phyloP scores from a whole-genome alignment of 768 basidiomycete species.

The Hemileccinum rubropunctum region DNA sequence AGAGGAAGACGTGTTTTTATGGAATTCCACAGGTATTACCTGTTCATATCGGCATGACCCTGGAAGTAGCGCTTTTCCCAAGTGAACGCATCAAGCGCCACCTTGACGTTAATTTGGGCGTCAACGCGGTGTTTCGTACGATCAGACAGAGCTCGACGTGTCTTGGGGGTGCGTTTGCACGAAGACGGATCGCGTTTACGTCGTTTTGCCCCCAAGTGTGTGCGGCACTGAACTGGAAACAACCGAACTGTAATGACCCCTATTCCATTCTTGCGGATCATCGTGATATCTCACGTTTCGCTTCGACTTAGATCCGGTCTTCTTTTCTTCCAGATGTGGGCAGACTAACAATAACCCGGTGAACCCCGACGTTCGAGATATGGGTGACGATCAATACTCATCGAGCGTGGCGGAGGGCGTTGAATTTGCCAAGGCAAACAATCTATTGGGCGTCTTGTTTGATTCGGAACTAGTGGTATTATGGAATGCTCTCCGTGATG shows the following conservation, averaged over 20 bases:
- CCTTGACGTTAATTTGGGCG: slow-evolving; percentile 74
- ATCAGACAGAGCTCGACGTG: slow-evolving; percentile 68
- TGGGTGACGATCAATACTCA: slow-evolving; percentile 48
- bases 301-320: slow-evolving; percentile 79
- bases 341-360: slow-evolving; percentile 41
- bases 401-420: slow-evolving; percentile 86
- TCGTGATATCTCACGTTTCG: slow-evolving; percentile 12
- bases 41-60: slow-evolving; percentile 63
- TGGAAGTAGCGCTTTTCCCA: slow-evolving; percentile 75
- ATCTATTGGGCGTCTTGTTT: slow-evolving; percentile 87
- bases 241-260: slow-evolving; percentile 82
- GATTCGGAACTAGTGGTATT: slow-evolving; percentile 84
- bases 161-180: slow-evolving; percentile 48
- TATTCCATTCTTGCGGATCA: slow-evolving; percentile 21
- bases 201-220: slow-evolving; percentile 91
- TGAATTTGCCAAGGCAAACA: slow-evolving; percentile 90
- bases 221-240: slow-evolving; percentile 95
- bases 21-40: slow-evolving; percentile 50
- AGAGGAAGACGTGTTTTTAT: neutral
- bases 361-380: slow-evolving; percentile 35
- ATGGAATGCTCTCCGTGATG: slow-evolving; percentile 4
- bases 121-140: slow-evolving; percentile 80
- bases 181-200: slow-evolving; percentile 85
- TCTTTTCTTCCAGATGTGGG: slow-evolving; percentile 89
- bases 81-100: slow-evolving; percentile 45